Conservation (phyloP, 2,329 filamentous ascomycete genomes). For the Thelonectria blattea region DNA sequence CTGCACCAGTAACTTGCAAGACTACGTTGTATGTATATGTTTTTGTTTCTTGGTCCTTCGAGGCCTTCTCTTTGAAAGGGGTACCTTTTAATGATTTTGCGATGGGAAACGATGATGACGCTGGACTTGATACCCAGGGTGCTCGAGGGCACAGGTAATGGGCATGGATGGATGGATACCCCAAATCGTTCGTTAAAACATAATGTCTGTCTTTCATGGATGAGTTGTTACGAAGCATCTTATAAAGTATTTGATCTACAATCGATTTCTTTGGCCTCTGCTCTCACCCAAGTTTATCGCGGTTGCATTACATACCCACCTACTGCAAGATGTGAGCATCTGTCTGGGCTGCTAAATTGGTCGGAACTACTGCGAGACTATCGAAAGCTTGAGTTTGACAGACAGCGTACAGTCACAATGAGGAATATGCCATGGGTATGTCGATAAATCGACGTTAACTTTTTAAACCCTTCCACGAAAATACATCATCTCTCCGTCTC, state of each 20-base stretch:
- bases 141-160: constrained; percentile 17
- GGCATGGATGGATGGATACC: constrained; percentile 27
- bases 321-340: too few species aligned
- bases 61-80: not conserved
- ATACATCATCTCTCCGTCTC: constrained; percentile 16
- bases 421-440: constrained; percentile 1
- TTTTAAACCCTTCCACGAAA: constrained; percentile 21
- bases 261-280: not conserved
- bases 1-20: not conserved
- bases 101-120: constrained; percentile 10
- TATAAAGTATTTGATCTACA: not conserved
- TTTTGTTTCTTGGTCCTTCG: not conserved
- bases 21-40: constrained; percentile 8
- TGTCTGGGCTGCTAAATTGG: too few species aligned
- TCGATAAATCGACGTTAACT: constrained; percentile 17
- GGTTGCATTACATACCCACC: too few species aligned
- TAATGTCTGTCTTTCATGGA: not conserved
- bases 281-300: too few species aligned
- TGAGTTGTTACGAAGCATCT: not conserved
- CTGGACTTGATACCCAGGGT: constrained; percentile 30
- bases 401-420: not conserved
- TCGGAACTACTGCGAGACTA: too few species aligned
- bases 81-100: not conserved
- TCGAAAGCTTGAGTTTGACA: not conserved
- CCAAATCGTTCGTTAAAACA: constrained; percentile 27